Evolutionary conservation across 352 stramenopile species (phyloP), one percentile per base, ranked within the genome.

Genomic region (Globisporangium apiculatum): DNA sequence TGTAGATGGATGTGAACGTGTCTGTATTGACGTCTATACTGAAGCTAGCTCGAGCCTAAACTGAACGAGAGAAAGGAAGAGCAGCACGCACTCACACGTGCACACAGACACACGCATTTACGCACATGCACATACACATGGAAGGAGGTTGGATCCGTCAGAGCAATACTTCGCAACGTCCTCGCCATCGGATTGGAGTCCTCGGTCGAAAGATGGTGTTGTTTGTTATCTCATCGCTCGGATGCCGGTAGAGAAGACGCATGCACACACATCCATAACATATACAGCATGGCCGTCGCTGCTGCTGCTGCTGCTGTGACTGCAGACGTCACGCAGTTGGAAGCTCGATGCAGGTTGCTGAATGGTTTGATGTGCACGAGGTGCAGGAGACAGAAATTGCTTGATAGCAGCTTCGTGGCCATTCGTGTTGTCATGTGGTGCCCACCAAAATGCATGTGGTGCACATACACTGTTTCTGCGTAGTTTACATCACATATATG

Each of bases 171-270:
- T 61, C 53, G 55, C 60, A 67, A 67, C 51, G 47, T 73, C 66
- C 51, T 70, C 66, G 68, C 63, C 66, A 70, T 48, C 45, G 63
- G 62, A 52, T 73, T 70, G 66, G 63, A 73, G 66, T 56, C 63
- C 66, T 73, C 66, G 68, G 66, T 73, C 63, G 66, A 73, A 73
- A 73, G 66, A 73, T 73, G 66, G 66, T 73, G 62, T 70, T 72
- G 40, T 48, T 70, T 70, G 24, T 73, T 63, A 48, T 70, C 62
- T 62, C 66, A 51, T 73, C 66, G 70, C 58, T 17, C 53, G 66
- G 66, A 68, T 66, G 24, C 24, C 24, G 24, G 53, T 52, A 48
- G 7, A 49, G 45, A 31, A n/a, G n/a, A 47, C 1, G 8, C 14
- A 35, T 49, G 52, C 53, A 24, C 35, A 45, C 18, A 58, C 57